Evolutionary conservation across 768 basidiomycete species (phyloP), one percentile per base, ranked within the genome.

Genomic region (Lactarius hatsudake): DNA sequence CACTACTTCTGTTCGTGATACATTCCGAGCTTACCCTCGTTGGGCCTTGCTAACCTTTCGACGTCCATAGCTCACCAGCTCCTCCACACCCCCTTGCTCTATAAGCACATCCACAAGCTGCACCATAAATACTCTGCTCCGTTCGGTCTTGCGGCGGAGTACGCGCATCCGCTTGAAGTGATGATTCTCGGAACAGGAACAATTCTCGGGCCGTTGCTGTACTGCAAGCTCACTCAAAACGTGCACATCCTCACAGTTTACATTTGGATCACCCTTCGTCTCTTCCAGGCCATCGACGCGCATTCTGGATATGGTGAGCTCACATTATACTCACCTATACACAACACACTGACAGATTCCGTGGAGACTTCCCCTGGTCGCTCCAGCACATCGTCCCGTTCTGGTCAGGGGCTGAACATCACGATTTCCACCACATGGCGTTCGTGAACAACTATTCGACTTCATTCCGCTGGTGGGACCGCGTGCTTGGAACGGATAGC

Each of bases 111-210:
- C 71, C 95, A 97, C 85, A 96, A 97, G 79, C 83, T 98, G 42
- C 97, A 99, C 77, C 97, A 98, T 86, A 93, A 94, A 74, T 97
- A 94, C 78, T 90, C 90, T 10, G 96, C 96, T 20, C 97, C 97
- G 0, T 97, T 98, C 74, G 97, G 97, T 68, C 86, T 99, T 36
- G 96, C 93, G 2, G 96, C 97, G 3, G 96, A 99, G 77, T 98
- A 98, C 75, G 96, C 97, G 1, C 97, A 99, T 78, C 97, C 97
- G 0, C 87, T 94, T 13, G 97, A 99, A 77, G 92, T 96, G 62
- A 87, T 97, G 76, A 94, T 98, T 72, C 89, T 98, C 62, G 96
- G 95, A 30, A 86, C 87, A 20, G 97, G 96, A 40, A 97, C 96
- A 3, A 87, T 99, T 70, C 82, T 83, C 38, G 94, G 94, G 3